Percentiles rank a stretch among this genome's conserved stretches.
phyloP scores from a whole-genome alignment of 148 eudicot species.

The Chenopodium berlandieri region DNA sequence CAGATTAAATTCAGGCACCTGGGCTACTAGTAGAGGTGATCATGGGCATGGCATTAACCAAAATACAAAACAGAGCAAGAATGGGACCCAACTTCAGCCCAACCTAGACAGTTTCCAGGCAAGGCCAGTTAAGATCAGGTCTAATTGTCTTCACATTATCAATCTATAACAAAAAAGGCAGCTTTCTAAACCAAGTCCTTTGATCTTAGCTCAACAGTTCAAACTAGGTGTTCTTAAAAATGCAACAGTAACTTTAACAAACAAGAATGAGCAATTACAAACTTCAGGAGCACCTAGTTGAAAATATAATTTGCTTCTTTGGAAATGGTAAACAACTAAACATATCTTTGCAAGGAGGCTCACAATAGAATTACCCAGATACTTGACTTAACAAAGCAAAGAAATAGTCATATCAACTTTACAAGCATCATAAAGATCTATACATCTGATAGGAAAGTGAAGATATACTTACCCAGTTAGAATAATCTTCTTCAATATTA shows the following conservation, averaged over 20 bases:
- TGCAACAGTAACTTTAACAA: neutral
- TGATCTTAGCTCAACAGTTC: too few relatives aligned
- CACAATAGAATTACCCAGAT: neutral
- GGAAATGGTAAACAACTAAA: neutral
- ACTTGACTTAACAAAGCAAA: neutral
- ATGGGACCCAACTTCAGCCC: too few relatives aligned
- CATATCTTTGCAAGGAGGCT: neutral
- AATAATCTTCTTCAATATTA: conserved; percentile 76
- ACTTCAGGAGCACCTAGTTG: neutral
- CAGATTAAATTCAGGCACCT: neutral
- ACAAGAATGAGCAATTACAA: neutral
- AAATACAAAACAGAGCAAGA: too few relatives aligned
- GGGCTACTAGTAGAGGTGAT: too few relatives aligned
- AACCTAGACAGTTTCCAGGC: too few relatives aligned
- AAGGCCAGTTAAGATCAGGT: too few relatives aligned
- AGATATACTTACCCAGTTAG: conserved; percentile 70
- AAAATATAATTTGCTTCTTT: neutral
- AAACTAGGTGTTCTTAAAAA: neutral
- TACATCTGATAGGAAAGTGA: neutral
- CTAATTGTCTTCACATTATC: neutral
- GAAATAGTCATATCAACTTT: neutral
- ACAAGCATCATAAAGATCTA: neutral
- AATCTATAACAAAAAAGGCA: neutral
- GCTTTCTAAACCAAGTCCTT: too few relatives aligned
- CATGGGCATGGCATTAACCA: too few relatives aligned